Conservation (phyloP, 2,329 filamentous ascomycete genomes). For the Ampelomyces quisqualis region DNA sequence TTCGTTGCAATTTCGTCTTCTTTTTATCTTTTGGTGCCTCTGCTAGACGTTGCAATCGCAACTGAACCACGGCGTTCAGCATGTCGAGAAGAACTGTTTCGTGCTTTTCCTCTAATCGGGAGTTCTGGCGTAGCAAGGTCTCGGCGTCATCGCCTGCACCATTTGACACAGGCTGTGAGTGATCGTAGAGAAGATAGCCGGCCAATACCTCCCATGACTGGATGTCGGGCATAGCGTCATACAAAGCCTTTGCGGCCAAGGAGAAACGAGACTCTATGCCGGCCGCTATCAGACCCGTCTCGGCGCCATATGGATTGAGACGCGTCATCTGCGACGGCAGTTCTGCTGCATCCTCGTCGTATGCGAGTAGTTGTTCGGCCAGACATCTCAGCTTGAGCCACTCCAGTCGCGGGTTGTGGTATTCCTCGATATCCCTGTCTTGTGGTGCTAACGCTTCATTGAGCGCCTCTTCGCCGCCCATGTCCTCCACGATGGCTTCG, state of each 20-base stretch:
- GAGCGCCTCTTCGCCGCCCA: conserved; percentile 75
- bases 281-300: conserved; percentile 56
- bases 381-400: conserved; percentile 94
- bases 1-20: conserved; percentile 55
- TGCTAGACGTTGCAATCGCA: conserved; percentile 64
- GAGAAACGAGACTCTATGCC: conserved; percentile 79
- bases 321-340: conserved; percentile 53
- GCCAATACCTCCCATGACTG: conserved; percentile 85
- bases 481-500: conserved; percentile 75
- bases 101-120: conserved; percentile 72
- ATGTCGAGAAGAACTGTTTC: conserved; percentile 86
- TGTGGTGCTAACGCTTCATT: conserved; percentile 71
- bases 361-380: conserved; percentile 77
- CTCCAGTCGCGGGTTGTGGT: conserved; percentile 70
- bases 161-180: conserved; percentile 62
- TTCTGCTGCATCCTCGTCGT: conserved; percentile 69
- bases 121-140: conserved; percentile 66
- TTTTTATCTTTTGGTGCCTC: conserved; percentile 63
- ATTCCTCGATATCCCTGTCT: conserved; percentile 72
- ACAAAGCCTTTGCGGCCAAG: conserved; percentile 81
- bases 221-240: conserved; percentile 77
- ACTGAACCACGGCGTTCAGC: conserved; percentile 77
- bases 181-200: conserved; percentile 89
- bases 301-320: conserved; percentile 44
- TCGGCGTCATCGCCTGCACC: conserved; percentile 61